phyloP scores from a whole-genome alignment of 345 rosid genomes.

The Dipteronia sinensis region DNA sequence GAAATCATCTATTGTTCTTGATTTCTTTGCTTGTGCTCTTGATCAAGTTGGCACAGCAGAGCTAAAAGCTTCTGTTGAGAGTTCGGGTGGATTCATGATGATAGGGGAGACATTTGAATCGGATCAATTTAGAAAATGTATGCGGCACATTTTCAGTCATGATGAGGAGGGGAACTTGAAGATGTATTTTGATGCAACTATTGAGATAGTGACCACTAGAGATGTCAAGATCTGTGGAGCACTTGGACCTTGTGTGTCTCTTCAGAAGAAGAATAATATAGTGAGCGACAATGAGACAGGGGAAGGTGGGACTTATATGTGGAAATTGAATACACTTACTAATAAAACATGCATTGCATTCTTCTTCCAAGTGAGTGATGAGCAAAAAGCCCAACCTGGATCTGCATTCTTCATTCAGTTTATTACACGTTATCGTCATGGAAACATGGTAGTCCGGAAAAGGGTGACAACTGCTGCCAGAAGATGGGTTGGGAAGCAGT shows the following conservation, averaged over 20 bases:
- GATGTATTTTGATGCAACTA: slow-evolving; percentile 87
- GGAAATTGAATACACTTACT: slow-evolving; percentile 80
- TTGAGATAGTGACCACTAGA: slow-evolving; percentile 83
- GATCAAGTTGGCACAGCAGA: slow-evolving; percentile 96
- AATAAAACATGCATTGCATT: slow-evolving; percentile 83
- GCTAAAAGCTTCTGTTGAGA: slow-evolving; percentile 72
- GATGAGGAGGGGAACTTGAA: slow-evolving; percentile 67
- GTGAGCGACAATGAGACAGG: slow-evolving; percentile 77
- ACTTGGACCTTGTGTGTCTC: slow-evolving; percentile 92
- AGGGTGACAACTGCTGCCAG: slow-evolving; percentile 94
- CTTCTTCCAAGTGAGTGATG: slow-evolving; percentile 72
- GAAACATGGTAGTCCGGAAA: slow-evolving; percentile 63
- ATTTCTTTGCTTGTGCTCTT: slow-evolving; percentile 91
- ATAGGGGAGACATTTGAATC: slow-evolving; percentile 86
- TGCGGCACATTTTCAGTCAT: slow-evolving; percentile 70
- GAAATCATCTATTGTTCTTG: slow-evolving; percentile 68
- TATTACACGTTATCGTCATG: slow-evolving; percentile 74
- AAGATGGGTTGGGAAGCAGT: slow-evolving; percentile 82
- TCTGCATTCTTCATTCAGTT: slow-evolving; percentile 91
- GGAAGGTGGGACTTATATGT: slow-evolving; percentile 74
- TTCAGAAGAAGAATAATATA: slow-evolving; percentile 54
- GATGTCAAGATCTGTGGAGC: slow-evolving; percentile 85
- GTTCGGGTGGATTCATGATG: slow-evolving; percentile 89
- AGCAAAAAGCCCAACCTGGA: slow-evolving; percentile 71
- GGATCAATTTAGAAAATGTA: slow-evolving; percentile 71